Evolutionary conservation across 2,329 filamentous ascomycete genomes (phyloP).

Genomic region (Acarospora socialis): DNA sequence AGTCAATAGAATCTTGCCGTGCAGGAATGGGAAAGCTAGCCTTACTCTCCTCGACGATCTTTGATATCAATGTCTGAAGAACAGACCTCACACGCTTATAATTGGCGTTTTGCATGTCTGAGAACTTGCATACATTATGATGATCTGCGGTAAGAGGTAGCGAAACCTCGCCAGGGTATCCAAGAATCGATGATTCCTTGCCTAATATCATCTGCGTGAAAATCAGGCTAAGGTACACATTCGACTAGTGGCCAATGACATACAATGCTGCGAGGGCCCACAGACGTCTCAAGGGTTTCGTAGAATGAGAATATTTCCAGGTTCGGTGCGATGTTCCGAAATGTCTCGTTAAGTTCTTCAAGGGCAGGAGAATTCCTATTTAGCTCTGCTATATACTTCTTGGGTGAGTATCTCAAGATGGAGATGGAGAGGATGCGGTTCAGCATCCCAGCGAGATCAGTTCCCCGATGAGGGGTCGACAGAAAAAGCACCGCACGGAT

Average conservation of each 20-base stretch:
- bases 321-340: constrained; percentile 8
- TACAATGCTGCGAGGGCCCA: constrained; percentile 6
- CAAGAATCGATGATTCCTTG: constrained; percentile 29
- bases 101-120: constrained; percentile 22
- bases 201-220: constrained; percentile 23
- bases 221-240: background rate
- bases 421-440: constrained; percentile 17
- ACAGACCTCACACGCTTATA: too few relatives aligned
- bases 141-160: constrained; percentile 29
- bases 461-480: constrained; percentile 23
- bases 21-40: too few relatives aligned
- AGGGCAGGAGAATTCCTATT: constrained; percentile 13
- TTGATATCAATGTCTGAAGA: too few relatives aligned
- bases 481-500: constrained; percentile 21
- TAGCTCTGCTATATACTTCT: constrained; percentile 20
- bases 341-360: constrained; percentile 12
- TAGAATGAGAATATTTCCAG: constrained; percentile 12
- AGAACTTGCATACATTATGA: constrained; percentile 30
- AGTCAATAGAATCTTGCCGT: too few relatives aligned
- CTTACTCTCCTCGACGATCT: too few relatives aligned
- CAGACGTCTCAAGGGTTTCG: constrained; percentile 9
- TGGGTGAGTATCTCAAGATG: constrained; percentile 11
- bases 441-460: constrained; percentile 19
- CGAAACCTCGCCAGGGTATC: constrained; percentile 28
- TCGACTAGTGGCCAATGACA: constrained; percentile 3